Base-by-base conservation (phyloP, 768 basidiomycete species). In the Suillus weaverae region DNA sequence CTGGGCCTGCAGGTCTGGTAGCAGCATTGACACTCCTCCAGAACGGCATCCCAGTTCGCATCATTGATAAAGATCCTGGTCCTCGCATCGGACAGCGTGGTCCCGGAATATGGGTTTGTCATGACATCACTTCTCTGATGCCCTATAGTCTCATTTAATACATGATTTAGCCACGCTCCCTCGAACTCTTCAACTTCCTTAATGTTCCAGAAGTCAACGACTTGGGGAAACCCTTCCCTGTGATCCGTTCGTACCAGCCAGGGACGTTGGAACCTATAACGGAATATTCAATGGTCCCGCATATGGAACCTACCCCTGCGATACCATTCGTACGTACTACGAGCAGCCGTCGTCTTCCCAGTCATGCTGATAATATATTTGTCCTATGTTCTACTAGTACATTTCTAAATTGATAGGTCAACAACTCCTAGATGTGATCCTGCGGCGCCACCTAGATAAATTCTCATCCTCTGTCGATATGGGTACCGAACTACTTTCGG, bases 1-100 rank as follows among this genome's bases (percentile, higher is more conserved):
- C 77, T 38, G 82, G 83, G 13, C 82, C 83, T 7, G 76, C 81
- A 41, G 83, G 84, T 44, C 74, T 83, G 8, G 78, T 82, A 55
- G 74, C 78, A 57, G 82, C 81, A 2, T 74, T 83, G 2, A 68
- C 76, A 8, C 79, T 85, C 3, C 65, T 71, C 0, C 65, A 70
- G 16, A 75, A 74, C 41, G 75, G 72, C 8, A 65, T 80, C 18
- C 68, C 30, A 38, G 59, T 54, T 39, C 62, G 64, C n/a, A 65
- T 65, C 32, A 65, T 65, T 3, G 64, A 65, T 4, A 62, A 65
- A 33, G 50, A 62, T 5, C 66, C 76, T 0, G 54, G 70, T 3
- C 75, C 74, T 16, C 74, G 74, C 26, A 64, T 78, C 5, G 81
- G 81, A 2, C 74, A 79, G 63, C 77, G 80, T 6, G 79, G 78